Evolutionary conservation across 495 filamentous ascomycete genomes (phyloP), one percentile per base, ranked within the genome.

Genomic region (Xylaria grammica): DNA sequence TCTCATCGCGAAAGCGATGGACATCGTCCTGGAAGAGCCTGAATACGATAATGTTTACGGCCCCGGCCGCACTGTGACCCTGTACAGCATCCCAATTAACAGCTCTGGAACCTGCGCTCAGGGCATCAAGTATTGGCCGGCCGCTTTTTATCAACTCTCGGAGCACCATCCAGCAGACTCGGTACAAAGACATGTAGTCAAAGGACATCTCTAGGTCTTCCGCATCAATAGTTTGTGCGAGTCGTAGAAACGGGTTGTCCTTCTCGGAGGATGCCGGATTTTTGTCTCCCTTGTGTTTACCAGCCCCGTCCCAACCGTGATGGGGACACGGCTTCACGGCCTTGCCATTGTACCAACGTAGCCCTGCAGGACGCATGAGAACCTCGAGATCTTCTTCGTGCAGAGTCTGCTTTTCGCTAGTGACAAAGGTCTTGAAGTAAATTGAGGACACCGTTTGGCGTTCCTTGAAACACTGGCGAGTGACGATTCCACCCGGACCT

Each of bases 171-270:
- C 54, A 44, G 9, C 54, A 57, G 13, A 57, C 54, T 44, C 54
- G 54, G 54, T 57, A 29, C 54, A 57, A 29, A 45, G 38, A 57
- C 54, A 57, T 57, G 36, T 57, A 57, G 29, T 57, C 38, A 30
- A 57, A 57, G 54, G 54, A 57, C 24, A 44, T 34, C 36, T 57
- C 34, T 22, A 44, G 13, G 15, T 3, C 27, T 13, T 57, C 54
- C 15, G 54, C 54, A 13, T 44, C 54, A 10, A 57, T 57, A 27
- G 38, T 22, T 30, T 57, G 34, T 44, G 38, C 34, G 11, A 57
- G 54, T 44, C 36, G 54, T 17, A 57, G 11, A 19, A 57, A 57
- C 1, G 10, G 22, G 24, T 57, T 57, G 13, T 44, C 38, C n/a
- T n/a, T 10, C 24, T 57, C 7, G 34, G 36, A 44, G 9, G 34